Evolutionary conservation across 257 asterid genomes (phyloP).

Genomic region (Orobanche coerulescens): DNA sequence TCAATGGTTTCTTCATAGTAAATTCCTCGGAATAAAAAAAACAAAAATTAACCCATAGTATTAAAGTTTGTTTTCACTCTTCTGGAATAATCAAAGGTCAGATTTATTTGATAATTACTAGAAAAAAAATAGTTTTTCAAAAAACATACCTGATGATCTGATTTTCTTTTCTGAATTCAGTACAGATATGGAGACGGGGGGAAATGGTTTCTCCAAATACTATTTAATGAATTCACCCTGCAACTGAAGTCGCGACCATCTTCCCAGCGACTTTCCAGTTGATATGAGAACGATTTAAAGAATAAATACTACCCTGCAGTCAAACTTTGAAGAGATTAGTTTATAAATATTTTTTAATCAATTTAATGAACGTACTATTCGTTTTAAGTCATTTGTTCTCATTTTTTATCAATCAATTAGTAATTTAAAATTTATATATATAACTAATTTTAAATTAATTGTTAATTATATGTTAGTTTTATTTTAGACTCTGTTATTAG

Average conservation of each 20-base stretch:
- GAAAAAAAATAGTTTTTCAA: not conserved
- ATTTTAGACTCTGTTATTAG: no score
- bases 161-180: not conserved
- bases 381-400: no score
- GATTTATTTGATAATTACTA: not conserved
- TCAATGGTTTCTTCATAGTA: conserved; percentile 7
- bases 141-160: not conserved
- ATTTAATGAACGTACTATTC: no score
- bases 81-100: not conserved
- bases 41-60: not conserved
- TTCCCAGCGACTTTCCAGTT: not conserved
- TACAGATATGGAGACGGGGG: no score
- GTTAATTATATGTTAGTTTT: no score
- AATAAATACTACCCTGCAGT: no score
- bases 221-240: not conserved
- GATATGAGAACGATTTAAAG: not conserved
- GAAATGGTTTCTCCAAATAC: not conserved
- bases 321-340: no score
- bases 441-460: no score
- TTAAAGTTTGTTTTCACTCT: not conserved
- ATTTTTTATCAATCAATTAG: no score
- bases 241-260: conserved; percentile 10
- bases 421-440: no score
- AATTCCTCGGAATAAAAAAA: not conserved
- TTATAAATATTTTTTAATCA: no score